A percentile compares a stretch with the other conserved stretches of the same genome.
Evolutionary conservation across 306 rosid species (phyloP).

Genomic region (Cucumis cinereus): DNA sequence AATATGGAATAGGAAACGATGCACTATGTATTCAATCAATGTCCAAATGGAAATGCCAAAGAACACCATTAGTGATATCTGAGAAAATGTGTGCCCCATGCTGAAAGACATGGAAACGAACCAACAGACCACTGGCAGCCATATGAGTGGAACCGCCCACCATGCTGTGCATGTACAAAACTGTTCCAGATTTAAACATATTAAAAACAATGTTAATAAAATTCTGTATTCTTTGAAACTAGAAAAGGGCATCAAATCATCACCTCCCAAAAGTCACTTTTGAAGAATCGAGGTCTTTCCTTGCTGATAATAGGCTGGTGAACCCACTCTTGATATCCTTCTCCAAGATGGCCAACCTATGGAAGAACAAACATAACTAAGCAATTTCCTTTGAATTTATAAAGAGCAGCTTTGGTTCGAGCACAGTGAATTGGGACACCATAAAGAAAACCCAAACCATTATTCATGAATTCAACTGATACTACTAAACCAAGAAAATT

Average conservation of each 20-base stretch:
- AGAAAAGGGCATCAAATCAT: background rate
- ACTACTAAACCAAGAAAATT: background rate
- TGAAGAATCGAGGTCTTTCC: conserved; percentile 84
- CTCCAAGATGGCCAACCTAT: conserved; percentile 93
- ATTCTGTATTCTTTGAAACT: background rate
- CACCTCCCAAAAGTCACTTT: conserved; percentile 80
- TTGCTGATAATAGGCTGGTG: conserved; percentile 84
- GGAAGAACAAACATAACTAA: background rate
- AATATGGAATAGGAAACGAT: conserved; percentile 86
- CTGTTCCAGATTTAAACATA: conserved; percentile 36
- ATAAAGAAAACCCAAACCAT: background rate
- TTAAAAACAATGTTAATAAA: background rate
- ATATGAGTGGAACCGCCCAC: conserved; percentile 89
- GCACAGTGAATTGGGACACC: background rate
- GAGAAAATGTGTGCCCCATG: conserved; percentile 55
- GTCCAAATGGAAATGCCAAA: conserved; percentile 68
- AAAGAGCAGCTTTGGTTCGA: background rate
- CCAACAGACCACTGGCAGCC: conserved; percentile 85
- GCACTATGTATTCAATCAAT: conserved; percentile 66
- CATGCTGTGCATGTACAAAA: conserved; percentile 76
- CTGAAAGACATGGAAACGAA: conserved; percentile 37
- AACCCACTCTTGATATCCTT: conserved; percentile 85
- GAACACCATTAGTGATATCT: conserved; percentile 33
- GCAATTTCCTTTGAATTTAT: background rate
- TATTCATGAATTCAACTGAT: background rate